Evolutionary conservation across 2,329 filamentous ascomycete species (phyloP).

Genomic region (Decorospora gaudefroyi): DNA sequence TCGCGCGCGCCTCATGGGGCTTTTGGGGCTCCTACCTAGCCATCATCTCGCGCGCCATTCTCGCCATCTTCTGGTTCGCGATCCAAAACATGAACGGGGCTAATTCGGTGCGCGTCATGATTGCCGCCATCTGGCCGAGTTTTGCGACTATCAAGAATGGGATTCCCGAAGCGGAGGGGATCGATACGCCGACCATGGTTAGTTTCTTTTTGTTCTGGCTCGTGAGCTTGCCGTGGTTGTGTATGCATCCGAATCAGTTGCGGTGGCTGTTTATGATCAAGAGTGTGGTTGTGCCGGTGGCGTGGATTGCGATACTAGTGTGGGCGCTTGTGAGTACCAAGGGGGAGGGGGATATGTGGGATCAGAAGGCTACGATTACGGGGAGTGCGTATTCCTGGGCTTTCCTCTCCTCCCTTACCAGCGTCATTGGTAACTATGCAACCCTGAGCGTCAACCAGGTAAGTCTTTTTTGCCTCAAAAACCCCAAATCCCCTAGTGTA

Average conservation of each 20-base stretch:
- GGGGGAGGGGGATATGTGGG: conserved; percentile 56
- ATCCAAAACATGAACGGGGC: conserved; percentile 69
- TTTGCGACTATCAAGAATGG: conserved; percentile 59
- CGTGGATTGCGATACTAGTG: conserved; percentile 65
- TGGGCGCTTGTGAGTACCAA: conserved; percentile 64
- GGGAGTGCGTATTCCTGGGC: conserved; percentile 60
- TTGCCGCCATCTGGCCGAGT: conserved; percentile 63
- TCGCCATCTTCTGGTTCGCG: conserved; percentile 66
- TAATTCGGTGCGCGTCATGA: conserved; percentile 57
- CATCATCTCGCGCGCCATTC: conserved; percentile 58
- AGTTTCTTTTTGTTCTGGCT: conserved; percentile 64
- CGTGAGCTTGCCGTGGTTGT: conserved; percentile 59
- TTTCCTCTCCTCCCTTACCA: conserved; percentile 57
- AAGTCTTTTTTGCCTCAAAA: conserved; percentile 5
- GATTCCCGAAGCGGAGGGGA: conserved; percentile 57
- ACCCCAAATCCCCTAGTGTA: too few relatives aligned
- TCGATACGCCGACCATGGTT: conserved; percentile 61
- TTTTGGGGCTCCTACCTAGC: conserved; percentile 62
- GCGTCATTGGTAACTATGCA: conserved; percentile 57
- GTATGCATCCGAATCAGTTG: conserved; percentile 61
- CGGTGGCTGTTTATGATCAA: conserved; percentile 59
- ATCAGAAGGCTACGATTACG: conserved; percentile 52
- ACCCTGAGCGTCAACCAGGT: conserved; percentile 58
- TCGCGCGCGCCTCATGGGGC: conserved; percentile 60
- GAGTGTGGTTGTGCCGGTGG: conserved; percentile 57